Percentiles rank a stretch among this genome's conserved stretches.
Evolutionary conservation across 2,329 filamentous ascomycete genomes (phyloP).

Genomic region (Dryadomyces sulphureus): DNA sequence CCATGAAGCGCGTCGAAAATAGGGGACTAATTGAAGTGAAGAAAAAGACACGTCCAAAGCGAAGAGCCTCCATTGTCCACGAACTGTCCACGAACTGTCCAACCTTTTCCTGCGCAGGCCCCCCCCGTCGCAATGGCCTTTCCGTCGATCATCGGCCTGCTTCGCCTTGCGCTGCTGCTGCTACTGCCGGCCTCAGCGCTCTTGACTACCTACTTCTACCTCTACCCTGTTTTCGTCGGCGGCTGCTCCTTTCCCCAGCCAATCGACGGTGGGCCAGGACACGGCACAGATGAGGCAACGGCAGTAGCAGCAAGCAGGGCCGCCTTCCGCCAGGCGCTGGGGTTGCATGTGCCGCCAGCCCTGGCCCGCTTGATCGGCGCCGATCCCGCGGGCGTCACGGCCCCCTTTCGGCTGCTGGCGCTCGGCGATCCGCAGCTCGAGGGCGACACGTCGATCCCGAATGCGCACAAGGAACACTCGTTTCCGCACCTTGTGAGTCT

Average conservation of each 20-base stretch:
- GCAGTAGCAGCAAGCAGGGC: constrained; percentile 2
- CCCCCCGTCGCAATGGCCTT: constrained; percentile 14
- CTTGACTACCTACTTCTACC: constrained; percentile 66
- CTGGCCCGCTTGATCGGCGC: constrained; percentile 11
- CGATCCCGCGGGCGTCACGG: constrained; percentile 3
- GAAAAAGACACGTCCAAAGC: background rate
- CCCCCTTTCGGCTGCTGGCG: constrained; percentile 75
- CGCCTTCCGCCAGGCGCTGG: constrained; percentile 24
- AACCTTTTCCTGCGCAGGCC: background rate
- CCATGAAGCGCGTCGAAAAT: background rate
- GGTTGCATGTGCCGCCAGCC: constrained; percentile 19
- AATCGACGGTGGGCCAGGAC: constrained; percentile 11
- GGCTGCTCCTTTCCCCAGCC: constrained; percentile 64
- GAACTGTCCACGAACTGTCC: background rate
- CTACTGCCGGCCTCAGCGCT: constrained; percentile 52
- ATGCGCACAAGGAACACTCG: constrained; percentile 28
- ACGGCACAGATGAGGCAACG: no score
- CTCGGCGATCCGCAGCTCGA: constrained; percentile 90
- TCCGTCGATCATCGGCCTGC: constrained; percentile 27
- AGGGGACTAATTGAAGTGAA: background rate
- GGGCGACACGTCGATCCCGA: constrained; percentile 72
- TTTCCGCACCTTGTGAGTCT: constrained; percentile 39
- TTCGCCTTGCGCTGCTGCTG: constrained; percentile 42
- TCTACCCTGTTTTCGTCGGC: constrained; percentile 71
- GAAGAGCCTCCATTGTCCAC: background rate